phyloP scores from a whole-genome alignment of 139 green algal species.

The Pseudopediastrum boryanum region DNA sequence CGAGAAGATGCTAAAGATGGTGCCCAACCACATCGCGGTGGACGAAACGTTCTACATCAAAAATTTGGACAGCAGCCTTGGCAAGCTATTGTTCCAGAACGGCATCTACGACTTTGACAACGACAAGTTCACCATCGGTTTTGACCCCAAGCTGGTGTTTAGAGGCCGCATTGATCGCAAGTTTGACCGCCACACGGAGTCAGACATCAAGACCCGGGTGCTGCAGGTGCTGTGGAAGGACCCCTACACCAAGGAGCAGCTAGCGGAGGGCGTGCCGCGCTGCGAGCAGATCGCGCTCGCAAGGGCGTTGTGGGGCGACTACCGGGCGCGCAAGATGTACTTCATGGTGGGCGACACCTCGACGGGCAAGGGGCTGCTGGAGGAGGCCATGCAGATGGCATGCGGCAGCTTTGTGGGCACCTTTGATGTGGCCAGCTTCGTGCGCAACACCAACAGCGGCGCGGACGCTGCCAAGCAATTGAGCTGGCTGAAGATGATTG shows the following conservation, averaged over 20 bases:
- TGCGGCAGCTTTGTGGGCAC: conserved; percentile 16
- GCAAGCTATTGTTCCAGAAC: conserved; percentile 12
- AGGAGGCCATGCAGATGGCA: not conserved
- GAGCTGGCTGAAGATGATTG: conserved; percentile 22
- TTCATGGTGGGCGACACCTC: conserved; percentile 4
- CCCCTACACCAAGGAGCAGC: conserved; percentile 16
- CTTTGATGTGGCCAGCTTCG: conserved; percentile 6
- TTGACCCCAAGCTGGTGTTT: conserved; percentile 17
- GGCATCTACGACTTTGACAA: conserved; percentile 21
- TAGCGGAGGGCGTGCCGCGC: conserved; percentile 5
- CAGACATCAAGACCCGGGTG: not conserved
- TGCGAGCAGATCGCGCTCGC: conserved; percentile 15
- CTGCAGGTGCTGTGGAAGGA: not conserved
- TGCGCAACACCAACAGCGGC: conserved; percentile 16
- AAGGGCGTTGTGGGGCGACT: not conserved
- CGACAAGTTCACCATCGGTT: conserved; percentile 15
- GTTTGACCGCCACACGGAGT: conserved; percentile 4
- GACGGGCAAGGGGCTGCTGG: conserved; percentile 5
- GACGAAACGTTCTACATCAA: too few species aligned
- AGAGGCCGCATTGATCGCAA: conserved; percentile 5
- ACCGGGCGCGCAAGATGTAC: conserved; percentile 5
- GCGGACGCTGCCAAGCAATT: conserved; percentile 10
- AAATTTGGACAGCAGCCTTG: conserved; percentile 2
- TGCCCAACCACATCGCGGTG: too few species aligned
- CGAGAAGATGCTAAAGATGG: too few species aligned